phyloP scores from a whole-genome alignment of 768 basidiomycete genomes.

The Pulveroboletus sp. region DNA sequence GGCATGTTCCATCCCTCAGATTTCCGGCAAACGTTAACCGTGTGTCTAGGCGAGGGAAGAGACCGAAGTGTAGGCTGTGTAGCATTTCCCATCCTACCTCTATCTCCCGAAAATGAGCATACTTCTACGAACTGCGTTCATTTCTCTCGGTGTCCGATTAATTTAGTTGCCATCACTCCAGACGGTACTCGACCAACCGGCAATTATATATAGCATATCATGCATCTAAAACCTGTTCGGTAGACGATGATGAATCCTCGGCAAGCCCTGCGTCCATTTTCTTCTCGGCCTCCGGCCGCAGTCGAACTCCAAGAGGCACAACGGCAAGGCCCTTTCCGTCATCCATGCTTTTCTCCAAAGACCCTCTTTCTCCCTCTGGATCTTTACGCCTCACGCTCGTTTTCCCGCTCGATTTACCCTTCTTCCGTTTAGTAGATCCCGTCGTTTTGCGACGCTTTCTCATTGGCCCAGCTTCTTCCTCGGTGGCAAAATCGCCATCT shows the following conservation, averaged over 20 bases:
- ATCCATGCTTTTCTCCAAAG: constrained; percentile 18
- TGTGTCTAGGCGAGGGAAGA: constrained; percentile 36
- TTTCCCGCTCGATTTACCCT: constrained; percentile 1
- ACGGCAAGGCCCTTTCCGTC: constrained; percentile 7
- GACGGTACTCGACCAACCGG: background rate
- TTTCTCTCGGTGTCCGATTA: background rate
- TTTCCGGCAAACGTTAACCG: constrained; percentile 4
- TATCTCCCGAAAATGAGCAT: background rate
- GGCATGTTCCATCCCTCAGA: constrained; percentile 38
- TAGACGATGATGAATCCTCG: constrained; percentile 8
- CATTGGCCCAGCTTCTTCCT: constrained; percentile 23
- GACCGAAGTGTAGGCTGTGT: constrained; percentile 26
- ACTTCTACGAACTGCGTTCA: background rate
- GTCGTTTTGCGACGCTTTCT: constrained; percentile 32
- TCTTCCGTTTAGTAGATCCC: constrained; percentile 12
- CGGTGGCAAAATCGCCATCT: constrained; percentile 27
- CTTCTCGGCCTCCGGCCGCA: constrained; percentile 38
- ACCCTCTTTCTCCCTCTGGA: background rate
- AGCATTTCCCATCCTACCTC: constrained; percentile 2
- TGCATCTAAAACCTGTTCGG: constrained; percentile 3
- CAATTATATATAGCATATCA: constrained; percentile 3
- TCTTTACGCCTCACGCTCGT: background rate
- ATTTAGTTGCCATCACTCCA: constrained; percentile 1
- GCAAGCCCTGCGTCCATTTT: constrained; percentile 10
- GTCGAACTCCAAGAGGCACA: constrained; percentile 26